A percentile compares a stretch with the other conserved stretches of the same genome.
These are phyloP conservation scores for Wickerhamiella sorbophila DNA, from an alignment of 805 yeast species.

Conservation along the genomic window DNA sequence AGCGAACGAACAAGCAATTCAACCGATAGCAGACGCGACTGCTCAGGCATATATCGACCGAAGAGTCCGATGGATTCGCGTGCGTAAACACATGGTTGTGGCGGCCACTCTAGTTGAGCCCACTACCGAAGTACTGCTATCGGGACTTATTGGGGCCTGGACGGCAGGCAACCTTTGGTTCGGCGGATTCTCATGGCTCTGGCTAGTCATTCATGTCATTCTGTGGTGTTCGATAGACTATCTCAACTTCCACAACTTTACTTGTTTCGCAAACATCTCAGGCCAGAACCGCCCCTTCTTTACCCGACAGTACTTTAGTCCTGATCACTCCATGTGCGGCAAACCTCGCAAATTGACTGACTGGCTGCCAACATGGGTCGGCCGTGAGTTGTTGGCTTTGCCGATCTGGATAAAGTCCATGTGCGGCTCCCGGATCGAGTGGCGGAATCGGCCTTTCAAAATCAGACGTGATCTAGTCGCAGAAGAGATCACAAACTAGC, in stretches of 20 bases:
- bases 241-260: constrained; percentile 37
- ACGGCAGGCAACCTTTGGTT: constrained; percentile 35
- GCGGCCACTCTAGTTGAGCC: constrained; percentile 80
- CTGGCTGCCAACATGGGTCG: constrained; percentile 42
- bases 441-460: constrained; percentile 60
- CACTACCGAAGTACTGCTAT: constrained; percentile 59
- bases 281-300: constrained; percentile 18
- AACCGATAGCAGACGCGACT: constrained; percentile 39
- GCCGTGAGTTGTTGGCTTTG: constrained; percentile 59
- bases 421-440: constrained; percentile 51
- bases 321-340: constrained; percentile 9
- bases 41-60: constrained; percentile 47
- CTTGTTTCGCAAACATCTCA: constrained; percentile 18
- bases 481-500: constrained; percentile 33
- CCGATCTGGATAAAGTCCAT: constrained; percentile 78
- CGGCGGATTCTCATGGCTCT: constrained; percentile 14
- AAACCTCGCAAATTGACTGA: constrained; percentile 12
- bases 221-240: constrained; percentile 57
- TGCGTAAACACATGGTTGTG: constrained; percentile 74
- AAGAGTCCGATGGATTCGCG: constrained; percentile 73
- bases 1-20: constrained; percentile 66
- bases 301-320: constrained; percentile 17
- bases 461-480: constrained; percentile 67
- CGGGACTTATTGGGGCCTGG: constrained; percentile 48
- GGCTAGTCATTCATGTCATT: constrained; percentile 35